Conservation (phyloP, 139 green algal species). For the Ostreobium quekettii region DNA sequence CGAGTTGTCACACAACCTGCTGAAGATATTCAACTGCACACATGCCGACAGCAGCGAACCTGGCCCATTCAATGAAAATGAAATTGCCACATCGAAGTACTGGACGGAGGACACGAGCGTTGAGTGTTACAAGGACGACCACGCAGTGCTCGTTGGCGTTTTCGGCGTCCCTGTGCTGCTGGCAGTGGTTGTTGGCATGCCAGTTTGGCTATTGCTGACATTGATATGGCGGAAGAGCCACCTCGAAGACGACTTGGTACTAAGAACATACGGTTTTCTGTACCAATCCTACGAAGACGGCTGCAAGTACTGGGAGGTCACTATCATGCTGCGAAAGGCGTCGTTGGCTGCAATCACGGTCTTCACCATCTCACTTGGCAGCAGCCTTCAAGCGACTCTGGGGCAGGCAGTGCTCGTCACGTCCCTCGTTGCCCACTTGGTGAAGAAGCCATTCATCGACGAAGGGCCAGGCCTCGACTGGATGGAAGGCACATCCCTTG, state of each 20-base stretch:
- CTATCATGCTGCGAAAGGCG: constrained; percentile 9
- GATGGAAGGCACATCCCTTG: not conserved
- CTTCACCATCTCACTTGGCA: not conserved
- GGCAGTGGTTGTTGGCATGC: not conserved
- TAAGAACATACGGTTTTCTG: constrained; percentile 8
- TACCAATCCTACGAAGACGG: not conserved
- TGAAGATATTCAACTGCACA: not conserved
- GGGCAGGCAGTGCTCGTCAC: not conserved
- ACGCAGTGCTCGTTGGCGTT: constrained; percentile 7
- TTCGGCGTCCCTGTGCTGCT: not conserved
- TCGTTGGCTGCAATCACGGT: not conserved
- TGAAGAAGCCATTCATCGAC: not conserved
- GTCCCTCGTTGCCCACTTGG: not conserved
- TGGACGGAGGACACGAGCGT: constrained; percentile 12
- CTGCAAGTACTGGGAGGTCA: constrained; percentile 2
- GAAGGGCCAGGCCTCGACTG: not conserved
- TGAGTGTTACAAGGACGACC: not conserved
- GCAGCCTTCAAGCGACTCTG: not conserved
- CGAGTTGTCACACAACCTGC: too few relatives aligned
- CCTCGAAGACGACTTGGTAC: not conserved
- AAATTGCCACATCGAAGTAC: too few relatives aligned
- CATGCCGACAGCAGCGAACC: constrained; percentile 2
- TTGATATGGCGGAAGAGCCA: not conserved
- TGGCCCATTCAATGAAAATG: too few relatives aligned
- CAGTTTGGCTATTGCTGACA: not conserved